Base-by-base conservation (phyloP, 2,329 filamentous ascomycete genomes). In the Ceratocystis colombiana region DNA sequence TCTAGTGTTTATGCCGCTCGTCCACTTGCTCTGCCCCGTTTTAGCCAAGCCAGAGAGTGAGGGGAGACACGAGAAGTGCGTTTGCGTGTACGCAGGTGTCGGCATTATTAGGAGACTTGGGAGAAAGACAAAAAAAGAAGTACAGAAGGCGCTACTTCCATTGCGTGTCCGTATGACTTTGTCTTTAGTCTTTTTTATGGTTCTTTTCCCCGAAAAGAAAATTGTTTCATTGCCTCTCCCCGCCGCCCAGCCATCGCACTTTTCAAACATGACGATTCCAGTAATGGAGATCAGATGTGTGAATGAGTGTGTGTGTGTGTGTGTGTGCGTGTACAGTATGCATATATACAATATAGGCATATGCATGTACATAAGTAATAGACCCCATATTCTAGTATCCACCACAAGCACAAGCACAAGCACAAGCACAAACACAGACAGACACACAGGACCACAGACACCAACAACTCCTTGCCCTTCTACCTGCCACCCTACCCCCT, bases 171-270 rank as follows among this genome's bases (percentile, higher is more conserved):
- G 7, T 12, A 37, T 10, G 33, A 12, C 33, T 10, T 10, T 12
- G 3, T 37, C 33, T 10, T 37, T 3, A 3, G 33, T 37, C 8
- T 37, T 37, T 33, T 37, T 37, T 12, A 37, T 12, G 10, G 8
- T 37, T 10, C 33, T 37, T 37, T 37, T 12, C 33, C 33, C 8
- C 3, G 1, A 12, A 37, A 37, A 8, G 28, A 33, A 33, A 33
- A 37, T 37, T 37, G 10, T 37, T 57, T 33, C 15, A 17, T 57
- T 33, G 53, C 53, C 53, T 57, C 53, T 28, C 3, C 15, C 53
- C 12, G 53, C 53, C 53, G 53, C 53, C 53, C 53, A 57, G 53
- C 53, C 53, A 22, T 57, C 10, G 53, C 3, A 57, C 20, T 57
- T 57, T 57, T 22, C 50, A 10, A 22, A 50, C 46, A 37, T 37